These are phyloP conservation scores for Suillus americanus DNA, from an alignment of 768 basidiomycete genomes.

Conservation along the genomic window DNA sequence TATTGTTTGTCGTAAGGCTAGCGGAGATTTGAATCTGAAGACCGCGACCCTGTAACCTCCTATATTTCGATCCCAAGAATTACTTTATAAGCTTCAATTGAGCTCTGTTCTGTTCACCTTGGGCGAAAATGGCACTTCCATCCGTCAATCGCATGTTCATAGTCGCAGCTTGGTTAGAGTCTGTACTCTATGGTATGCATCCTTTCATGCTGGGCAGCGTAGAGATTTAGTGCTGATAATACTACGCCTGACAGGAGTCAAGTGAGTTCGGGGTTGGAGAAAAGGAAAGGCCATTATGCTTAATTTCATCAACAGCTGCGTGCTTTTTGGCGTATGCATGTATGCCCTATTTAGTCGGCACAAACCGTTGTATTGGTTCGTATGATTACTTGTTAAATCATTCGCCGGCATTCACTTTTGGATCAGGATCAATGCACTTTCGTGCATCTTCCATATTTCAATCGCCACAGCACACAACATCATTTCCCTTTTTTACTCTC, in stretches of 20 bases:
- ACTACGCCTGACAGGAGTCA: neutral
- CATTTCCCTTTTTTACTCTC: neutral
- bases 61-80: neutral
- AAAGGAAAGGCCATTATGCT: neutral
- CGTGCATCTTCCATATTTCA: slow-evolving; percentile 5
- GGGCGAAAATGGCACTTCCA: neutral
- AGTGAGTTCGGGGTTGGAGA: neutral
- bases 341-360: neutral
- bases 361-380: neutral
- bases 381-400: neutral
- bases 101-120: neutral
- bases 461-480: slow-evolving; percentile 9
- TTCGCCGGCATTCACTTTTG: neutral
- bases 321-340: neutral
- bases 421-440: neutral
- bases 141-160: neutral
- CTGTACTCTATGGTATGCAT: neutral
- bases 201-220: too few relatives aligned
- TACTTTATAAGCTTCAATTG: neutral
- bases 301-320: neutral
- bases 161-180: neutral
- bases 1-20: neutral
- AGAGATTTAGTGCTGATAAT: neutral
- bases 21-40: neutral
- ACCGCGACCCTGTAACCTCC: neutral